phyloP scores from a whole-genome alignment of 2,329 filamentous ascomycete species.

The Polychaeton citri region DNA sequence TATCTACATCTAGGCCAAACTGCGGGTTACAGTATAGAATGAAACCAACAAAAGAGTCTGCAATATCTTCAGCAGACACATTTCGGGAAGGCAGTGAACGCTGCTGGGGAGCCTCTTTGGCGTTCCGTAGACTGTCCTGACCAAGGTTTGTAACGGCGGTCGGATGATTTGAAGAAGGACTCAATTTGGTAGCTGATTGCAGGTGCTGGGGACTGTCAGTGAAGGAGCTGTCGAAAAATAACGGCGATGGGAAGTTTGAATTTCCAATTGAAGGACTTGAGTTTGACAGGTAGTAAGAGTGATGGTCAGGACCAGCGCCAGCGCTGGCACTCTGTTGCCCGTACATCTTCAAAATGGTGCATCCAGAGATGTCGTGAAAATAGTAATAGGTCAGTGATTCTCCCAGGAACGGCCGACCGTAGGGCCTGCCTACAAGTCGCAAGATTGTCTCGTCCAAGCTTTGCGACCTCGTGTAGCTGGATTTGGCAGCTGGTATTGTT shows the following conservation, averaged over 20 bases:
- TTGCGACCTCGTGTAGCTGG: too few relatives aligned
- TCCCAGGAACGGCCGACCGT: too few relatives aligned
- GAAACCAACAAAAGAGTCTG: conserved; percentile 71
- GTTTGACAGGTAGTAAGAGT: conserved; percentile 7
- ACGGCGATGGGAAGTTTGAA: conserved; percentile 10
- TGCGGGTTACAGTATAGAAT: conserved; percentile 85
- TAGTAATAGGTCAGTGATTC: too few relatives aligned
- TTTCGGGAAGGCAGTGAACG: conserved; percentile 51
- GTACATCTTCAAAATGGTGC: too few relatives aligned
- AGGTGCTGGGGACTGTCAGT: conserved; percentile 10
- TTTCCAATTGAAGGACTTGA: conserved; percentile 10
- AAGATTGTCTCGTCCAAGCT: too few relatives aligned
- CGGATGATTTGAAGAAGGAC: conserved; percentile 7
- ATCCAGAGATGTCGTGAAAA: too few relatives aligned
- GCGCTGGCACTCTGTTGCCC: conserved; percentile 11
- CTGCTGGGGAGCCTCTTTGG: conserved; percentile 16
- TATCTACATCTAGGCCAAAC: conserved; percentile 57
- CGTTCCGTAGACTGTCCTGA: conserved; percentile 8
- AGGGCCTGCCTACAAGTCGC: too few relatives aligned
- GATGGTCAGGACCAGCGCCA: conserved; percentile 11
- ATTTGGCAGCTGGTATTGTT: too few relatives aligned
- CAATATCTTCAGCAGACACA: conserved; percentile 58
- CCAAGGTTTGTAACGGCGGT: conserved; percentile 12
- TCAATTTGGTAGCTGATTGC: conserved; percentile 7
- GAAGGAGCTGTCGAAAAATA: conserved; percentile 14